Percentiles rank a stretch among this genome's conserved stretches.
Conservation (phyloP, 1,284 basidiomycete genomes). For the Pascua guehoae region DNA sequence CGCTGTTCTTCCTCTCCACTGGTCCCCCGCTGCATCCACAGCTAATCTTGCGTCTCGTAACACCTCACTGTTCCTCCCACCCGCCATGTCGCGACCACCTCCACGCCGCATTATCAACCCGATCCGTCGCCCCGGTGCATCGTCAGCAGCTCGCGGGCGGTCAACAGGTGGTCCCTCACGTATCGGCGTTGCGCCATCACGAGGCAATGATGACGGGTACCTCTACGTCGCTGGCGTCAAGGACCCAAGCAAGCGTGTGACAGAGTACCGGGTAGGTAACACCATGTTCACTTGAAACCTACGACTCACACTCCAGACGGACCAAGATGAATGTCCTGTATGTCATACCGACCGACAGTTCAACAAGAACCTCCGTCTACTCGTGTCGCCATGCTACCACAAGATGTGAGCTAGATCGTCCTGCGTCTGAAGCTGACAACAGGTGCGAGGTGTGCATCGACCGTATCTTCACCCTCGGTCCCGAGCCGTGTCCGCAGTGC, state of each 20-base stretch:
- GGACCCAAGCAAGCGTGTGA: constrained; percentile 41
- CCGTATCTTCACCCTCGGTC: constrained; percentile 89
- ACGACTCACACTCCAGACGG: constrained; percentile 57
- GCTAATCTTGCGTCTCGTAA: too few species aligned
- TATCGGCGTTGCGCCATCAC: constrained; percentile 6
- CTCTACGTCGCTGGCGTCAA: constrained; percentile 44
- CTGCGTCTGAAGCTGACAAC: constrained; percentile 5
- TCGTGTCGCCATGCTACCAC: constrained; percentile 97
- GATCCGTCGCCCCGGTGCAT: too few species aligned
- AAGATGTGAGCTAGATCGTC: constrained; percentile 67
- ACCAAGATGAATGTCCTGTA: constrained; percentile 92
- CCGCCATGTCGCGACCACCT: background rate
- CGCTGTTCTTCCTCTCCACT: too few species aligned
- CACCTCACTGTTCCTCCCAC: too few species aligned
- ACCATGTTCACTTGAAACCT: background rate
- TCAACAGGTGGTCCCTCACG: background rate
- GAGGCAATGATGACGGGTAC: constrained; percentile 32
- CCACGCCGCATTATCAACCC: too few species aligned
- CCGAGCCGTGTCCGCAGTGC: constrained; percentile 94
- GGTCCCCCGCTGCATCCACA: too few species aligned
- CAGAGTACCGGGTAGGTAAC: constrained; percentile 39
- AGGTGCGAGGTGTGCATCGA: constrained; percentile 99
- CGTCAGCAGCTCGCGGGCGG: too few species aligned
- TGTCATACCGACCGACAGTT: constrained; percentile 96
- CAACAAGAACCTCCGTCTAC: constrained; percentile 86